Evolutionary conservation across 768 basidiomycete genomes (phyloP).

Genomic region (Tylopilus balloui): DNA sequence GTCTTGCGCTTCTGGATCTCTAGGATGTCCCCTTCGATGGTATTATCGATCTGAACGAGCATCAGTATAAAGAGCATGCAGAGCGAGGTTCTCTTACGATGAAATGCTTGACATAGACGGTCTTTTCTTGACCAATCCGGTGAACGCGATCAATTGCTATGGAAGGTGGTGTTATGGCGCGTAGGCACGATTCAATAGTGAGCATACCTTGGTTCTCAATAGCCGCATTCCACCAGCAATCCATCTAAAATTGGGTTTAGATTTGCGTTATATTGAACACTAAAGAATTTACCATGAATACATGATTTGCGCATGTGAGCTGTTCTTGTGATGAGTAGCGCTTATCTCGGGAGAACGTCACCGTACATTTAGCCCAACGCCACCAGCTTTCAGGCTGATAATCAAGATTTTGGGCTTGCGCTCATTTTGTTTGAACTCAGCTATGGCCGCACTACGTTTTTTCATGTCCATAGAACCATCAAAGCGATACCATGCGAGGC

Average conservation of each 20-base stretch:
- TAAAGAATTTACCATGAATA: constrained; percentile 67
- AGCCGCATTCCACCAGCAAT: constrained; percentile 90
- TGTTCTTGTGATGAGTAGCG: constrained; percentile 22
- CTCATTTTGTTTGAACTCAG: constrained; percentile 68
- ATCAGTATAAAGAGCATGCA: background rate
- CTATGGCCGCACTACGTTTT: constrained; percentile 69
- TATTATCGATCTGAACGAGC: constrained; percentile 52
- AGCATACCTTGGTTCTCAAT: constrained; percentile 69
- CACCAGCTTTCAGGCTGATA: constrained; percentile 84
- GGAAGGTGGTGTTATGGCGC: constrained; percentile 4
- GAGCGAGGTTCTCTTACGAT: constrained; percentile 47
- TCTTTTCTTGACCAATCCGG: constrained; percentile 76
- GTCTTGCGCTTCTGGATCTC: constrained; percentile 84
- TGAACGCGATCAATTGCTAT: constrained; percentile 86
- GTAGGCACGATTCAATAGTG: background rate
- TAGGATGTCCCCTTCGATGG: constrained; percentile 76
- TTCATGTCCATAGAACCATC: constrained; percentile 92
- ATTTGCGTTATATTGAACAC: background rate
- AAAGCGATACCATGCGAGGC: constrained; percentile 69
- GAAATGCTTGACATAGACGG: constrained; percentile 82
- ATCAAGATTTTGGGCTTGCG: constrained; percentile 72
- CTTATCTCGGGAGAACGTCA: background rate
- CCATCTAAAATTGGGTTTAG: constrained; percentile 54
- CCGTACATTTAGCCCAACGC: constrained; percentile 82
- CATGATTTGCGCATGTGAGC: constrained; percentile 79